These are phyloP conservation scores for Ophiostoma angusticollis DNA, from an alignment of 2,329 filamentous ascomycete species.

Conservation along the genomic window DNA sequence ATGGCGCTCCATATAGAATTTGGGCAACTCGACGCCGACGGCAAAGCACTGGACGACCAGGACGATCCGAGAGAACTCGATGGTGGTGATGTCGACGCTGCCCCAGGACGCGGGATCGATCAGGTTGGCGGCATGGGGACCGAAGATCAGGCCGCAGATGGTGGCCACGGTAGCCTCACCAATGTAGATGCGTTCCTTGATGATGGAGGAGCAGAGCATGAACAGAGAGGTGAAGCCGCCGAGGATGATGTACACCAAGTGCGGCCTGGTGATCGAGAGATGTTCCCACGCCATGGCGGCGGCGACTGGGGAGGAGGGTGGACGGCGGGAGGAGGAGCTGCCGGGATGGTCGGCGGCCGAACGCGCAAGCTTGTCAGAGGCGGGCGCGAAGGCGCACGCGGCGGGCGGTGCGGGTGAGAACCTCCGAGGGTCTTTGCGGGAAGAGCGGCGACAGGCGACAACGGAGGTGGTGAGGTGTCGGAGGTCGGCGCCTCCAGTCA, in stretches of 20 bases:
- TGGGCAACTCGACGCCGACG: conserved; percentile 79
- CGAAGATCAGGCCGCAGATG: conserved; percentile 77
- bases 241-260: conserved; percentile 96
- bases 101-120: conserved; percentile 70
- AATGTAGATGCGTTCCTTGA: conserved; percentile 98
- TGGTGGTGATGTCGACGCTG: conserved; percentile 71
- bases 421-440: background rate
- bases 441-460: background rate
- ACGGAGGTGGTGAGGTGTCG: conserved; percentile 3
- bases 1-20: conserved; percentile 94
- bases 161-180: conserved; percentile 94
- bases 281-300: conserved; percentile 62
- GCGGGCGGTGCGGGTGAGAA: background rate
- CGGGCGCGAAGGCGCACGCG: background rate
- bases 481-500: conserved; percentile 17
- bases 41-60: conserved; percentile 88
- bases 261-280: conserved; percentile 78
- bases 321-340: background rate
- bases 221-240: conserved; percentile 96
- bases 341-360: background rate
- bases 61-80: conserved; percentile 82
- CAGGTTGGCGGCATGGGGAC: conserved; percentile 68
- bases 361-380: background rate
- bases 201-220: conserved; percentile 95
- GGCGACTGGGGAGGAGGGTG: background rate